Evolutionary conservation across 208 protist genomes (phyloP).

Genomic region (Leptomonas seymouri): DNA sequence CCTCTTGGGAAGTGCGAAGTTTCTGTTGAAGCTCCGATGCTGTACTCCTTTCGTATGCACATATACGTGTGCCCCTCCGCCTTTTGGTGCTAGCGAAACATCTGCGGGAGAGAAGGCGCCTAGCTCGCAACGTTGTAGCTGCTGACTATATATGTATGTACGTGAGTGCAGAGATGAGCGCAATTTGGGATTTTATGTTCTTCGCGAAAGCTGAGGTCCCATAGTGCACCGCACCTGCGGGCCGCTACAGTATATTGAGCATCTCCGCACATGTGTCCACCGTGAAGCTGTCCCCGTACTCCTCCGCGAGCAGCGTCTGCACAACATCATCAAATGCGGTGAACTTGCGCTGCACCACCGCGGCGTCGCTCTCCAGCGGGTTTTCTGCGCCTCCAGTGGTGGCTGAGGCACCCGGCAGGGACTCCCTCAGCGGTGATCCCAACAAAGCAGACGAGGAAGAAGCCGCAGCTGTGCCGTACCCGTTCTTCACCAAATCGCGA

Average conservation of each 20-base stretch:
- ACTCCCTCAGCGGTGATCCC: neutral
- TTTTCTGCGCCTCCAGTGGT: neutral
- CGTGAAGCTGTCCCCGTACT: constrained; percentile 44
- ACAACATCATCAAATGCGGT: constrained; percentile 30
- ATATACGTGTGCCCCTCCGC: too few relatives aligned
- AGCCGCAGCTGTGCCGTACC: neutral
- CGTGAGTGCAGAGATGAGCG: too few relatives aligned
- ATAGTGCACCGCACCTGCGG: neutral
- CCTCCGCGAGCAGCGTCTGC: constrained; percentile 40
- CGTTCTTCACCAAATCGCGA: constrained; percentile 13
- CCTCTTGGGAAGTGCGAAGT: too few relatives aligned
- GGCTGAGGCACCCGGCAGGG: neutral
- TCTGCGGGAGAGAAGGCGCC: neutral
- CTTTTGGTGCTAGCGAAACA: neutral
- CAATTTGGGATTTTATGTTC: constrained; percentile 7
- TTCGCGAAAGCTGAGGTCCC: neutral
- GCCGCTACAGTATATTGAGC: constrained; percentile 23
- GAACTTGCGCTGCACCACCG: constrained; percentile 21
- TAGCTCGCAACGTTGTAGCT: too few relatives aligned
- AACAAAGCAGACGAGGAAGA: neutral
- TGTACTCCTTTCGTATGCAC: too few relatives aligned
- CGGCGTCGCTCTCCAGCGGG: constrained; percentile 2
- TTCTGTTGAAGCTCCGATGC: too few relatives aligned
- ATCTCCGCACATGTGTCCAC: constrained; percentile 47
- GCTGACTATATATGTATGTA: too few relatives aligned